Evolutionary conservation across 495 filamentous ascomycete genomes (phyloP).

Genomic region (Penicillium longicatenatum): DNA sequence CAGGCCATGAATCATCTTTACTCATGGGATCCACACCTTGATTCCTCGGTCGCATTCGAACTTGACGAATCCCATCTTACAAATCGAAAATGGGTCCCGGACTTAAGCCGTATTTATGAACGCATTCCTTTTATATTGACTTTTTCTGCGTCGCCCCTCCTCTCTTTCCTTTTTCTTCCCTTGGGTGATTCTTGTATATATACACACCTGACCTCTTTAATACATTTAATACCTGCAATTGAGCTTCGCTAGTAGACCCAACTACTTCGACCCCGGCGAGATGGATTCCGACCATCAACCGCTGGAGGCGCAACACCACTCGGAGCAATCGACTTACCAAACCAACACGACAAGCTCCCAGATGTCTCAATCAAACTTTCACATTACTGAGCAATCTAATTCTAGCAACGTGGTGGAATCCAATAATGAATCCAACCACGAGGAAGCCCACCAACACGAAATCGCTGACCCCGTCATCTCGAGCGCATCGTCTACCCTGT

Average conservation of each 20-base stretch:
- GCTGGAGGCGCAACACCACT: constrained; percentile 18
- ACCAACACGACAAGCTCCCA: not conserved
- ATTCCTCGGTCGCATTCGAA: not conserved
- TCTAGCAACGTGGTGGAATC: not conserved
- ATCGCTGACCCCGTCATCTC: constrained; percentile 3
- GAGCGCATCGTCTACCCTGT: constrained; percentile 23
- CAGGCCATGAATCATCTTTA: constrained; percentile 15
- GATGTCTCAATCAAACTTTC: not conserved
- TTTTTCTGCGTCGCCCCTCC: not conserved
- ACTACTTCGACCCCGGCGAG: constrained; percentile 12
- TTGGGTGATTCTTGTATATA: constrained; percentile 18
- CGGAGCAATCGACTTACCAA: constrained; percentile 5
- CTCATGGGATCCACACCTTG: constrained; percentile 15
- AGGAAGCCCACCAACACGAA: constrained; percentile 9
- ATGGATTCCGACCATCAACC: constrained; percentile 27
- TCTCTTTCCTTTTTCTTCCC: constrained; percentile 8
- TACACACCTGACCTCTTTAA: constrained; percentile 6
- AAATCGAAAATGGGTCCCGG: constrained; percentile 19
- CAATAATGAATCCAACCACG: constrained; percentile 9
- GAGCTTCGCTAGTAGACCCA: constrained; percentile 16
- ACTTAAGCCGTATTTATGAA: constrained; percentile 12
- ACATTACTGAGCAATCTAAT: not conserved
- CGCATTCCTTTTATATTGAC: not conserved
- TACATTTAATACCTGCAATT: constrained; percentile 17
- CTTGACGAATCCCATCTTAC: constrained; percentile 1